These are phyloP conservation scores for Camellia granthamiana DNA, from an alignment of 148 eudicot species.

Conservation along the genomic window DNA sequence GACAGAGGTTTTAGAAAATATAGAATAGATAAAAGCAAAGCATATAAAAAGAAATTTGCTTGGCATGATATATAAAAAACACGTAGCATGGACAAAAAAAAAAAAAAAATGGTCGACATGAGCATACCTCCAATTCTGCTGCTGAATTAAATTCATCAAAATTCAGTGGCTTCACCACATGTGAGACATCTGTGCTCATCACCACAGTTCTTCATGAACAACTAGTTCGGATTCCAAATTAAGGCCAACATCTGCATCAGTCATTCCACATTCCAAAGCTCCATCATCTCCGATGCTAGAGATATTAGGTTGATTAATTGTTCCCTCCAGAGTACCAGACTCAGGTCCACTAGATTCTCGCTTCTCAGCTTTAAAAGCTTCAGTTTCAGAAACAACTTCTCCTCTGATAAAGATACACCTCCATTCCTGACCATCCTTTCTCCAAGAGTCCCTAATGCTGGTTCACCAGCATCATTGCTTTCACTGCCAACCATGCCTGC, in stretches of 20 bases:
- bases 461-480: conserved; percentile 12
- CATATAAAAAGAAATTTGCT: not conserved
- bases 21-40: not conserved
- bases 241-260: conserved; percentile 30
- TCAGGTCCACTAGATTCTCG: conserved; percentile 14
- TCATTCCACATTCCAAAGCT: conserved; percentile 13
- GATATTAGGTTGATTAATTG: conserved; percentile 11
- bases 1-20: not conserved
- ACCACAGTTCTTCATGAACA: conserved; percentile 25
- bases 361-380: conserved; percentile 22
- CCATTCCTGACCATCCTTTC: conserved; percentile 21
- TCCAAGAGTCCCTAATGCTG: conserved; percentile 28
- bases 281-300: conserved; percentile 26
- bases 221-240: conserved; percentile 18
- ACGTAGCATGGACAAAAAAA: not conserved
- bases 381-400: conserved; percentile 15
- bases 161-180: conserved; percentile 49
- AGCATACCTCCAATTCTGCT: conserved; percentile 78
- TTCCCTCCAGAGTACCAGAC: conserved; percentile 6
- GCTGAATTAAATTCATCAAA: conserved; percentile 59
- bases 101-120: not conserved
- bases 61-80: not conserved
- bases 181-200: conserved; percentile 20
- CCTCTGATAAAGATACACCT: conserved; percentile 19
- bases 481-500: conserved; percentile 26